These are phyloP conservation scores for Borovskyia barvae DNA, from an alignment of 208 protist species.

Conservation along the genomic window DNA sequence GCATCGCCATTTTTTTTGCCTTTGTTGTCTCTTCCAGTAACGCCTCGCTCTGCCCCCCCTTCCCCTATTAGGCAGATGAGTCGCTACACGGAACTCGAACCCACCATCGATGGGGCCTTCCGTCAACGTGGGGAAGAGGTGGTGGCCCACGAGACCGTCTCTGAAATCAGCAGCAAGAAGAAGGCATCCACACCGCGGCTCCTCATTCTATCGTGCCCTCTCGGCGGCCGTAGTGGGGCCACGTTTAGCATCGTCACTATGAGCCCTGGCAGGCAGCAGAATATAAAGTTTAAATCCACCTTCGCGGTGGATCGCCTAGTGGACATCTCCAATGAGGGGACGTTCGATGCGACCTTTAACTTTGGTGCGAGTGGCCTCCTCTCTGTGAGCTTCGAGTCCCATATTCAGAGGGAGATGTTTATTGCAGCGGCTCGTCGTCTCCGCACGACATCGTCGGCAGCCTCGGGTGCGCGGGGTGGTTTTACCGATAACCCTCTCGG, in stretches of 20 bases:
- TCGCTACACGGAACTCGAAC: conserved; percentile 40
- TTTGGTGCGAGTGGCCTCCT: conserved; percentile 82
- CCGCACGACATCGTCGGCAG: conserved; percentile 24
- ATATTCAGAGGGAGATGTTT: conserved; percentile 91
- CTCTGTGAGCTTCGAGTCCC: conserved; percentile 79
- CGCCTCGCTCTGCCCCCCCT: not conserved
- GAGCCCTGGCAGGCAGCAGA: conserved; percentile 20
- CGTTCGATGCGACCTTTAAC: conserved; percentile 85
- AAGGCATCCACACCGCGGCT: conserved; percentile 43
- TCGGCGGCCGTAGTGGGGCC: conserved; percentile 23
- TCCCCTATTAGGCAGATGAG: no score
- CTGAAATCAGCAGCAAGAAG: conserved; percentile 51
- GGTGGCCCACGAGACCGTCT: conserved; percentile 67
- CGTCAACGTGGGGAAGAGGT: conserved; percentile 77
- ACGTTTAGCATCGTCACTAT: conserved; percentile 44
- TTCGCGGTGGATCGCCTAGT: conserved; percentile 73
- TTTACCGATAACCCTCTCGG: conserved; percentile 17
- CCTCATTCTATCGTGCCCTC: conserved; percentile 53
- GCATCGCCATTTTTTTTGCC: conserved; percentile 11
- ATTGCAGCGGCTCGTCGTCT: conserved; percentile 56
- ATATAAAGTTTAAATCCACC: conserved; percentile 65
- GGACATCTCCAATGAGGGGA: conserved; percentile 66
- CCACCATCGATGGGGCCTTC: conserved; percentile 62
- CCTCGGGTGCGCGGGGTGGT: not conserved
- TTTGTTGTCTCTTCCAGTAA: conserved; percentile 2